Percentiles rank a stretch among this genome's conserved stretches.
Evolutionary conservation across 2,329 filamentous ascomycete species (phyloP).

Genomic region (Ceratocystis colombiana): DNA sequence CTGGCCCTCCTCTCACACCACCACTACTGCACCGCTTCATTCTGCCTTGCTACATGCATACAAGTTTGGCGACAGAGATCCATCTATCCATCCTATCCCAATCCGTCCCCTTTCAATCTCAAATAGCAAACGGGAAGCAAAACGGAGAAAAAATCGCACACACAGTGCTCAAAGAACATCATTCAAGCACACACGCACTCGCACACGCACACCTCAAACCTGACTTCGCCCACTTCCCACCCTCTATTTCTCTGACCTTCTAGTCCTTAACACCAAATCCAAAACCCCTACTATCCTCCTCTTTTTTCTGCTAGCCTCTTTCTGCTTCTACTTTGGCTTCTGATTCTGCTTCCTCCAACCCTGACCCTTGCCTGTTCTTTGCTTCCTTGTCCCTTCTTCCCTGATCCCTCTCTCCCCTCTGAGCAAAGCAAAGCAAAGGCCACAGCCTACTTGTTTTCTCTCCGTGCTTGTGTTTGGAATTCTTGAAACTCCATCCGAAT

Average conservation of each 20-base stretch:
- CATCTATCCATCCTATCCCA: no score
- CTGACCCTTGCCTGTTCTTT: neutral
- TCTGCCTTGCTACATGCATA: neutral
- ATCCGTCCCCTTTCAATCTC: no score
- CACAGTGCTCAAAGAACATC: neutral
- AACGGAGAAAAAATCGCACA: neutral
- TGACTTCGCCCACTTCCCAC: slow-evolving; percentile 5
- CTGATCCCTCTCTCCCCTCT: neutral
- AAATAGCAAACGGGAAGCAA: neutral
- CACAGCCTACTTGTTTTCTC: slow-evolving; percentile 5
- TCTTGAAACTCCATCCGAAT: slow-evolving; percentile 5
- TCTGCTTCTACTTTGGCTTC: neutral
- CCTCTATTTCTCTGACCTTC: neutral
- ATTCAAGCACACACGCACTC: neutral
- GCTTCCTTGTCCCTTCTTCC: slow-evolving; percentile 1
- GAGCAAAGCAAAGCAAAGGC: neutral
- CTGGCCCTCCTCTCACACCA: no score
- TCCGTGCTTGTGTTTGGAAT: slow-evolving; percentile 8
- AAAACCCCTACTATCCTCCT: neutral
- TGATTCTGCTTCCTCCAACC: slow-evolving; percentile 9
- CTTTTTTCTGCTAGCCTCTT: neutral
- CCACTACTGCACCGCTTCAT: no score
- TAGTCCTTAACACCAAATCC: neutral
- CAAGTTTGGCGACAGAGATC: no score
- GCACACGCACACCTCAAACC: neutral